Evolutionary conservation across 805 yeast species (phyloP).

Genomic region (Metschnikowia henanensis): DNA sequence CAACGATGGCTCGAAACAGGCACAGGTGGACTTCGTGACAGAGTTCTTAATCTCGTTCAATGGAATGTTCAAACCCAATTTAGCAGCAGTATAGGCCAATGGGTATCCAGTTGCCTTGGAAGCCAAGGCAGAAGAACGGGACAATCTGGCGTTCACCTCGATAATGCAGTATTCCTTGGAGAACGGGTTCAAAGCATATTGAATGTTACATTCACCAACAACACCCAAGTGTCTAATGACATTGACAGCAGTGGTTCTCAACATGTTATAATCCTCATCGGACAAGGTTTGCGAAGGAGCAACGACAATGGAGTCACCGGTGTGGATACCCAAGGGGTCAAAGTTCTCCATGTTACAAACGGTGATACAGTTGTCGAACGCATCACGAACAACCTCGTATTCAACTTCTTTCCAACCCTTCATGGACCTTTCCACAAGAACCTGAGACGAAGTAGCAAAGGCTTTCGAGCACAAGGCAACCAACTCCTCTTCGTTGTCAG

Average conservation of each 20-base stretch:
- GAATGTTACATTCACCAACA: constrained; percentile 99
- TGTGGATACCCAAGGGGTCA: constrained; percentile 97
- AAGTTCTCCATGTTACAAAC: constrained; percentile 99
- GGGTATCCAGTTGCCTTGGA: constrained; percentile 99
- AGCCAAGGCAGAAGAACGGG: constrained; percentile 98
- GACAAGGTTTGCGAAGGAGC: constrained; percentile 98
- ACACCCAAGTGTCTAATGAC: constrained; percentile 97
- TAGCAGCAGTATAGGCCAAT: constrained; percentile 96
- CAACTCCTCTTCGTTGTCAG: constrained; percentile 82
- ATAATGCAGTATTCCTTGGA: constrained; percentile 95
- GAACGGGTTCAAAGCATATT: constrained; percentile 92
- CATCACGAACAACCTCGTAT: constrained; percentile 98
- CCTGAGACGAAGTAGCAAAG: constrained; percentile 95
- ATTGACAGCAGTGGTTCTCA: constrained; percentile 95
- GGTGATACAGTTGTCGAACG: constrained; percentile 95
- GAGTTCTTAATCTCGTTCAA: constrained; percentile 89
- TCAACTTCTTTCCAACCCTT: constrained; percentile 99
- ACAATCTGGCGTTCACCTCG: constrained; percentile 96
- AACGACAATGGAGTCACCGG: constrained; percentile 98
- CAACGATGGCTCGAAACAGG: constrained; percentile 96
- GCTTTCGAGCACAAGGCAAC: constrained; percentile 85
- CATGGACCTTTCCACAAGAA: constrained; percentile 92
- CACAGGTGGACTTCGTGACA: constrained; percentile 91
- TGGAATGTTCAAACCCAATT: constrained; percentile 90
- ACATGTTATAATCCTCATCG: constrained; percentile 97